Conservation (phyloP, 2,329 filamentous ascomycete genomes). For the Stagonosporopsis tanaceti region DNA sequence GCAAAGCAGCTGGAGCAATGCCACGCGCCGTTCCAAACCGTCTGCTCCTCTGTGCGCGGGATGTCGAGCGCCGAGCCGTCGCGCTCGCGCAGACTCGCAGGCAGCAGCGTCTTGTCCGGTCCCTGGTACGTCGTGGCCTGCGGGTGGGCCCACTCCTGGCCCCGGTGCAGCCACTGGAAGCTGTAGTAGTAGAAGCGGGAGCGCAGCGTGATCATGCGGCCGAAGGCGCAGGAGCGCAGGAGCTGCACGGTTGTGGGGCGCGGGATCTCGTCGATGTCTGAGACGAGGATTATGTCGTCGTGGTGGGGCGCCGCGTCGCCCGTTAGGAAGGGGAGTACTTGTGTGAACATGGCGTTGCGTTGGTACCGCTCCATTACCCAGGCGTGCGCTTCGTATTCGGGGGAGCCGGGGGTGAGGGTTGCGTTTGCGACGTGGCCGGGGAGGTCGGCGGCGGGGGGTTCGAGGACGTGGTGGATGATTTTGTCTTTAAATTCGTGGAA, state of each 20-base stretch:
- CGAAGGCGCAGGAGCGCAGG: conserved; percentile 17
- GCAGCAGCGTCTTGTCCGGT: neutral
- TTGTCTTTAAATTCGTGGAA: conserved; percentile 65
- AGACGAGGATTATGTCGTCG: conserved; percentile 66
- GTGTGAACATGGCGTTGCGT: conserved; percentile 65
- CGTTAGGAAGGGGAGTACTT: conserved; percentile 61
- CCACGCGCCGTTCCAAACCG: conserved; percentile 11
- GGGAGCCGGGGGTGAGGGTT: conserved; percentile 6
- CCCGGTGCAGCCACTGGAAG: conserved; percentile 17
- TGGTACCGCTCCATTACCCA: conserved; percentile 64
- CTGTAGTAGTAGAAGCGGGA: conserved; percentile 17
- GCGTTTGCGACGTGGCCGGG: conserved; percentile 50
- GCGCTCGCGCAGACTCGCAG: conserved; percentile 12
- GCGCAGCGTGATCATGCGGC: conserved; percentile 14
- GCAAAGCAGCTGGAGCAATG: conserved; percentile 18
- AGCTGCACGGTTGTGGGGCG: conserved; percentile 18
- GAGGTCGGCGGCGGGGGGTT: conserved; percentile 42
- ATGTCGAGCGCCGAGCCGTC: neutral
- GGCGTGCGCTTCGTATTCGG: conserved; percentile 17
- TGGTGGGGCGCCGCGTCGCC: conserved; percentile 52
- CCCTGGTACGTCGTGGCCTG: conserved; percentile 18
- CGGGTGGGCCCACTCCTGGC: conserved; percentile 11
- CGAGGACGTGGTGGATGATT: conserved; percentile 67
- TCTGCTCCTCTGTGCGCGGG: conserved; percentile 4
- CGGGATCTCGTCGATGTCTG: conserved; percentile 69